Percentiles rank a stretch among this genome's conserved stretches.
Evolutionary conservation across 345 rosid species (phyloP).

Genomic region (Alliaria petiolata): DNA sequence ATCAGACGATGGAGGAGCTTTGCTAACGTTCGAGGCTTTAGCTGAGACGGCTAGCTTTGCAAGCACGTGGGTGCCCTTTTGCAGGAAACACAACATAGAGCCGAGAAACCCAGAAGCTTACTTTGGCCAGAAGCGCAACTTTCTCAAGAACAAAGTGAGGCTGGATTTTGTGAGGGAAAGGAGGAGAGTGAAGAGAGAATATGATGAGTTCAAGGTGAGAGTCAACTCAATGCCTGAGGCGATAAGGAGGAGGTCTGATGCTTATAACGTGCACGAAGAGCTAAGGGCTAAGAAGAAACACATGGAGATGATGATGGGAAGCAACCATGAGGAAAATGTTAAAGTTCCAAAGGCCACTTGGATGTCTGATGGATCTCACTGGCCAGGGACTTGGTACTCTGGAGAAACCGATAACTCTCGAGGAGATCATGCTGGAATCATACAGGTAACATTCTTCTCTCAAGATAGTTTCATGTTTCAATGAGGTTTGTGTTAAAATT

Average conservation of each 20-base stretch:
- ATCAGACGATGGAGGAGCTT: slow-evolving; percentile 76
- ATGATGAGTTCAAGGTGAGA: slow-evolving; percentile 82
- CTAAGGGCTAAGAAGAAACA: slow-evolving; percentile 66
- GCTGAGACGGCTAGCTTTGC: slow-evolving; percentile 82
- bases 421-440: slow-evolving; percentile 79
- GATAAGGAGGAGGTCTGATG: slow-evolving; percentile 71
- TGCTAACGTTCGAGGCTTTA: slow-evolving; percentile 69
- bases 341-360: slow-evolving; percentile 65
- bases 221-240: slow-evolving; percentile 67
- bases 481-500: not conserved
- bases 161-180: slow-evolving; percentile 74
- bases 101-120: slow-evolving; percentile 79
- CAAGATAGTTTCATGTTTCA: not conserved
- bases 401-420: slow-evolving; percentile 58
- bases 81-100: slow-evolving; percentile 65
- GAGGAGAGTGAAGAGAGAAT: slow-evolving; percentile 79
- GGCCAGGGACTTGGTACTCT: slow-evolving; percentile 87
- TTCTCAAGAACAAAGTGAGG: slow-evolving; percentile 72
- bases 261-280: slow-evolving; percentile 75
- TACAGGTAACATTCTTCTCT: slow-evolving; percentile 49
- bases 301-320: slow-evolving; percentile 48
- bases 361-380: slow-evolving; percentile 87
- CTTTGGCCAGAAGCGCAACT: slow-evolving; percentile 67
- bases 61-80: slow-evolving; percentile 74
- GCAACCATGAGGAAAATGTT: slow-evolving; percentile 34